These are phyloP conservation scores for Mollisiaceae sp. DNA, from an alignment of 2,329 filamentous ascomycete species.

Conservation along the genomic window DNA sequence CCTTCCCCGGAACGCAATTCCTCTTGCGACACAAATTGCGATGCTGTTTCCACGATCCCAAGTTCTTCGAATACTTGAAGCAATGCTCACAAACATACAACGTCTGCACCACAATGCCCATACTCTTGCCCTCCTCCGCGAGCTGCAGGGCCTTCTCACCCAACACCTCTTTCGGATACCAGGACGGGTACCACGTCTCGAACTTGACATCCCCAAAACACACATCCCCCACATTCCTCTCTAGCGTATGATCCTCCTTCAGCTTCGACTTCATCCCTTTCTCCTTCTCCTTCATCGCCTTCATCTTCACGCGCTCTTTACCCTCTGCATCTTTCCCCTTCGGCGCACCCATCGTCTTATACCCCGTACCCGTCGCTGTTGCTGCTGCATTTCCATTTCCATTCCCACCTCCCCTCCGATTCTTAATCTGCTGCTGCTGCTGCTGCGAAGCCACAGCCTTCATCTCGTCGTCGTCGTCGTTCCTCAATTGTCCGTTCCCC, in stretches of 20 bases:
- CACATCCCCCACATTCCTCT: slow-evolving; percentile 85
- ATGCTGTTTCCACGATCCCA: slow-evolving; percentile 63
- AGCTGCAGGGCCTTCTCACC: slow-evolving; percentile 49
- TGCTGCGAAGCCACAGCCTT: no score
- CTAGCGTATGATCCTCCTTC: slow-evolving; percentile 40
- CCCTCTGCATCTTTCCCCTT: no score
- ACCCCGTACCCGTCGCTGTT: no score
- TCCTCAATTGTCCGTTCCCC: no score
- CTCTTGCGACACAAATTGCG: slow-evolving; percentile 59
- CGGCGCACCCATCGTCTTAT: background rate
- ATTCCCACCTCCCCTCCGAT: background rate
- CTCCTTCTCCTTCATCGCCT: slow-evolving; percentile 9
- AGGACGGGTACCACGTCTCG: slow-evolving; percentile 90
- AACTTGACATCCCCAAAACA: slow-evolving; percentile 85
- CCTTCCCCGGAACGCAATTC: slow-evolving; percentile 62
- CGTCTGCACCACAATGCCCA: slow-evolving; percentile 58
- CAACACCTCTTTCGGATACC: slow-evolving; percentile 77
- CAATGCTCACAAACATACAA: slow-evolving; percentile 91
- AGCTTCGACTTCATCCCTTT: no score
- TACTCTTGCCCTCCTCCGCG: slow-evolving; percentile 25
- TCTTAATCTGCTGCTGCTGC: background rate
- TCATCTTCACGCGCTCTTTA: no score
- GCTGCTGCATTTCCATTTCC: no score
- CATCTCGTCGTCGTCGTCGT: background rate
- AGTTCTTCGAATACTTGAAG: slow-evolving; percentile 84